Evolutionary conservation across 2,329 filamentous ascomycete species (phyloP).

Genomic region (Clarireedia hainanense): DNA sequence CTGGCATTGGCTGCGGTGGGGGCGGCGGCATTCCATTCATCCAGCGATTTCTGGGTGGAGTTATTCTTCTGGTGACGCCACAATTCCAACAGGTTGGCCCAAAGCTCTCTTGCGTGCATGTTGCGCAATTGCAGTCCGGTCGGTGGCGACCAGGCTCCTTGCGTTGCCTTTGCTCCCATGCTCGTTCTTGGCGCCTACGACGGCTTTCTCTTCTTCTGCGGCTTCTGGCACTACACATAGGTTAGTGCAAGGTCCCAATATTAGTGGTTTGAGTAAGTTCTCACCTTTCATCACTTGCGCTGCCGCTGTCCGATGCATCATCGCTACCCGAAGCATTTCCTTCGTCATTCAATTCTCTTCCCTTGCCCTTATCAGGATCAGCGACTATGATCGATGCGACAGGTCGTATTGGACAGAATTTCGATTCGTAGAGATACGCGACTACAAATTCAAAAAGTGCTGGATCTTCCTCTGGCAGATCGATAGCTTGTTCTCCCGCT

Average conservation of each 20-base stretch:
- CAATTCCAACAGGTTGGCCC: conserved; percentile 38
- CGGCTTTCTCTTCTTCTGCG: conserved; percentile 30
- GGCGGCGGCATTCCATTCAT: conserved; percentile 13
- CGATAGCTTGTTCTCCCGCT: conserved; percentile 37
- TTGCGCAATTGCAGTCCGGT: conserved; percentile 37
- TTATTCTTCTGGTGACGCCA: conserved; percentile 28
- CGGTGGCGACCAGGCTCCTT: conserved; percentile 40
- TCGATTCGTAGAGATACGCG: conserved; percentile 42
- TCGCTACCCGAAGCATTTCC: conserved; percentile 19
- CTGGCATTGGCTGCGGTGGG: conserved; percentile 15
- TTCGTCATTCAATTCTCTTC: conserved; percentile 33
- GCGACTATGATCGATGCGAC: conserved; percentile 27
- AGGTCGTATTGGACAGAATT: conserved; percentile 39
- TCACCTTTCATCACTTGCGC: conserved; percentile 32
- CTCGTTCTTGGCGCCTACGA: conserved; percentile 31
- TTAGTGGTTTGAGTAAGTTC: not conserved
- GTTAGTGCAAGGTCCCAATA: conserved; percentile 1
- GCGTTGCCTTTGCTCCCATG: conserved; percentile 33
- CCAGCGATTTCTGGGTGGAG: conserved; percentile 19
- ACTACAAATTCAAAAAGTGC: conserved; percentile 44
- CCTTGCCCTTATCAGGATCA: conserved; percentile 34
- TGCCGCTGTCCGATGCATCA: conserved; percentile 29
- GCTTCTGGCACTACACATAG: conserved; percentile 23
- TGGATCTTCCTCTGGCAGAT: conserved; percentile 44
- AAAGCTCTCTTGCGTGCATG: conserved; percentile 30